phyloP scores from a whole-genome alignment of 1,284 basidiomycete genomes.

The Golubevia sp. region DNA sequence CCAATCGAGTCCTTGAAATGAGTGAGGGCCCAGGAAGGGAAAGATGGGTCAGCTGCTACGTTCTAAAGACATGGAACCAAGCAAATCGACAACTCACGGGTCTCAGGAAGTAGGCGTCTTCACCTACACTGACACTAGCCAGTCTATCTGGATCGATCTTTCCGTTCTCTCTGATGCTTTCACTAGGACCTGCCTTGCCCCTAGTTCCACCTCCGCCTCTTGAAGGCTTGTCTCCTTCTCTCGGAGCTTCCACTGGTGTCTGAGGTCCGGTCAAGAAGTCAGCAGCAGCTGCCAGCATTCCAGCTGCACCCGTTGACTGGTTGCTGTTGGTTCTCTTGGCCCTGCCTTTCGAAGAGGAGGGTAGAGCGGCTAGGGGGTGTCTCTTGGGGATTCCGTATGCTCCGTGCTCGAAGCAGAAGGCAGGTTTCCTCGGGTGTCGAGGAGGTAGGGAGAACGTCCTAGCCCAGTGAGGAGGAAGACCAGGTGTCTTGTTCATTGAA shows the following conservation, averaged over 20 bases:
- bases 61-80: no score
- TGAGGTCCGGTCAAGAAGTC: slow-evolving; percentile 34
- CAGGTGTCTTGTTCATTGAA: slow-evolving; percentile 9
- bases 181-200: slow-evolving; percentile 15
- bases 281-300: slow-evolving; percentile 26
- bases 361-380: slow-evolving; percentile 35
- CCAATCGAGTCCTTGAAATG: slow-evolving; percentile 74
- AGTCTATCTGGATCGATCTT: slow-evolving; percentile 49
- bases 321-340: no score
- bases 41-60: no score
- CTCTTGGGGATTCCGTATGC: slow-evolving; percentile 64
- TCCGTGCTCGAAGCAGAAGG: slow-evolving; percentile 21
- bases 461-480: slow-evolving; percentile 20
- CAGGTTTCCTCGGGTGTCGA: background rate
- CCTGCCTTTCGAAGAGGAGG: background rate
- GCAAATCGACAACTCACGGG: slow-evolving; percentile 28
- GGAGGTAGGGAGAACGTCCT: slow-evolving; percentile 15
- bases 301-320: no score
- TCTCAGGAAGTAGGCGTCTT: slow-evolving; percentile 82
- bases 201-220: slow-evolving; percentile 11
- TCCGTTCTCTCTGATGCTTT: slow-evolving; percentile 45
- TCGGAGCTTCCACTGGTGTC: background rate
- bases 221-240: background rate
- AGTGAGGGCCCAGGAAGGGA: no score
- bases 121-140: slow-evolving; percentile 75